These are phyloP conservation scores for Cyberlindnera galapagoensis DNA, from an alignment of 805 yeast species.

Conservation along the genomic window DNA sequence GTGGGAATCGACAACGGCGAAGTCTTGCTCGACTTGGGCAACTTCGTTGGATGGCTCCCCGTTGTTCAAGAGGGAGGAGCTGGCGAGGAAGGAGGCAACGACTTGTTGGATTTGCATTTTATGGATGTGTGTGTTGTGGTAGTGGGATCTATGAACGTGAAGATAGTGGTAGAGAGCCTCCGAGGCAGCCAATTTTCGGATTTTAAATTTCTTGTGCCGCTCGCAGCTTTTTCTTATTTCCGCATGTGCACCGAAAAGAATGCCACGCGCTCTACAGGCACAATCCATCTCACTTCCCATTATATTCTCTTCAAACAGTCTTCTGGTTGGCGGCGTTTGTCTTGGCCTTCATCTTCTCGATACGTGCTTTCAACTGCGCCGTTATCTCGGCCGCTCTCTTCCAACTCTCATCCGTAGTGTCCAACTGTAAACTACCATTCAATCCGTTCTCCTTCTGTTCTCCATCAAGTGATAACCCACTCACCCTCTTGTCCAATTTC, in stretches of 20 bases:
- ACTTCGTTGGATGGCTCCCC: slow-evolving; percentile 6
- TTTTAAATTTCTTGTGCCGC: no score
- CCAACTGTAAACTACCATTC: slow-evolving; percentile 9
- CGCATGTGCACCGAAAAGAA: no score
- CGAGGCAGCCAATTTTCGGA: no score
- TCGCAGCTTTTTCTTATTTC: no score
- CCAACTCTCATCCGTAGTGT: slow-evolving; percentile 69
- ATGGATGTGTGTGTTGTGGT: slow-evolving; percentile 2
- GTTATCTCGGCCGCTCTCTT: slow-evolving; percentile 87
- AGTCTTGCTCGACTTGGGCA: slow-evolving; percentile 10
- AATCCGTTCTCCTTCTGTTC: slow-evolving; percentile 23
- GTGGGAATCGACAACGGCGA: slow-evolving; percentile 12
- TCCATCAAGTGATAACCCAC: slow-evolving; percentile 23
- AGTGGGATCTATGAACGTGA: not conserved
- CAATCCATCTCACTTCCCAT: no score
- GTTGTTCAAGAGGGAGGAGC: slow-evolving; percentile 15
- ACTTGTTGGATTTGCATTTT: slow-evolving; percentile 28
- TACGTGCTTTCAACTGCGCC: slow-evolving; percentile 74
- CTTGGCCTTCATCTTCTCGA: slow-evolving; percentile 81
- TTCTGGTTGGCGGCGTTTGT: slow-evolving; percentile 22
- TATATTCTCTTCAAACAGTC: not conserved
- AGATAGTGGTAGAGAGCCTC: not conserved
- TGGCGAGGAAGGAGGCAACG: slow-evolving; percentile 23
- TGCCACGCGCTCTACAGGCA: no score
- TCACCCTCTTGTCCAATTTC: slow-evolving; percentile 20